Evolutionary conservation across 139 green algal species (phyloP), one percentile per base, ranked within the genome.

Genomic region (Asterochloris erici): DNA sequence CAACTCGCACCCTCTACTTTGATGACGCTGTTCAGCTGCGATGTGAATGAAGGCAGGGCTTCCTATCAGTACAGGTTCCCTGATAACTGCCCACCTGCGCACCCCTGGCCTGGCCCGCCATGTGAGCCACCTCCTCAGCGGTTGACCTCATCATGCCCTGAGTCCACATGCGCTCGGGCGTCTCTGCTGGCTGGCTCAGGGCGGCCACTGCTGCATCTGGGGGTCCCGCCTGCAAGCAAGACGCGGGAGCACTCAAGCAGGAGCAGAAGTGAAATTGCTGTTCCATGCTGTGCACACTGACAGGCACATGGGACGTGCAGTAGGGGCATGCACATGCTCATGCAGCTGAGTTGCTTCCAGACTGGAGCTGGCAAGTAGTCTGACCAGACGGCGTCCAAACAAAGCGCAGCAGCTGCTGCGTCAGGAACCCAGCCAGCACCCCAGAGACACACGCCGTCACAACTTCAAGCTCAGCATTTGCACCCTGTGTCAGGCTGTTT

Each of bases 91-190:
- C 54, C 4, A 85, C 84, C 87, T 95, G 92, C 47, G 78, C 54
- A 15, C 27, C 21, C 27, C 88, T 70, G 14, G 90, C 87, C 0
- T 85, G 70, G 15, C 79, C 75, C 10, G 90, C 89, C 23, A 97
- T 79, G 73, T 84, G 23, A 0, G 82, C 81, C 1, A 93, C n/a
- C 87, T 95, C 91, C 15, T 89, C 85, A 0, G 86, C 91, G 0
- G 91, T 86, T 4, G 81, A 83, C 11, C 23, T 47, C 0, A 83
- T 85, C 93, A 97, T 96, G 77, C 77, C 63, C 9, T 17, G 28
- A 64, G 89, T 91, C 95, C 95, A 98, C 78, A 98, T 83, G n/a
- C 89, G 88, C 87, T 98, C 95, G 0, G 95, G 95, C 0, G 91
- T 96, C 89, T 98, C 88, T 28, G 84, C 89, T 16, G 78, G 63